phyloP scores from a whole-genome alignment of 2,329 filamentous ascomycete genomes.

The Fusarium circinatum region DNA sequence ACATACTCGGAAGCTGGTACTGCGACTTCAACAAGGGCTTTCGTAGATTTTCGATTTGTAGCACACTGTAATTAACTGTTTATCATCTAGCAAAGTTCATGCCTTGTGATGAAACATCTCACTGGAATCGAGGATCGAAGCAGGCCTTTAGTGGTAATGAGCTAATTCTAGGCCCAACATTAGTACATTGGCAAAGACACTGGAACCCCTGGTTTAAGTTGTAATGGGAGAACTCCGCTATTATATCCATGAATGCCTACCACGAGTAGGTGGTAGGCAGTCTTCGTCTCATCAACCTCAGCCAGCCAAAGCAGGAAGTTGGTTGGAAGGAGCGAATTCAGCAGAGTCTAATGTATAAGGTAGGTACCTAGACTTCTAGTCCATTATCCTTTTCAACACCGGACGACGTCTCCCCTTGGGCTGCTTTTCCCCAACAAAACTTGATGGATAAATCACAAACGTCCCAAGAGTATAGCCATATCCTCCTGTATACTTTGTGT shows the following conservation, averaged over 20 bases:
- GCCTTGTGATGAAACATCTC: neutral
- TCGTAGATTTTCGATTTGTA: neutral
- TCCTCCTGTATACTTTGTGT: neutral
- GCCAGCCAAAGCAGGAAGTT: neutral
- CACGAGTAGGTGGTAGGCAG: neutral
- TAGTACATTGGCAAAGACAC: neutral
- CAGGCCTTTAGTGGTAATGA: neutral
- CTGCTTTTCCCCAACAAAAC: neutral
- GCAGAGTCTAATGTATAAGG: neutral
- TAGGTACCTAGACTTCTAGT: neutral
- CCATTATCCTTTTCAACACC: neutral
- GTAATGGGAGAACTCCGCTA: neutral
- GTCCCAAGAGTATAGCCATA: neutral
- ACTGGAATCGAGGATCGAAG: neutral
- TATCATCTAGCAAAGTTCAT: neutral
- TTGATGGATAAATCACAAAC: neutral
- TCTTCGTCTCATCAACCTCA: neutral
- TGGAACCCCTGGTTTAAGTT: neutral
- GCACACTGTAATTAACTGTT: neutral
- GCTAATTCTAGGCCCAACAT: neutral
- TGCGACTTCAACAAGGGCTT: neutral
- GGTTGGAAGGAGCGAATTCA: neutral
- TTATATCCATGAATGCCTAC: neutral
- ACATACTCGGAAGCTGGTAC: neutral
- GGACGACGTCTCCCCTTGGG: neutral